Evolutionary conservation across 441 rosid genomes (phyloP), one percentile per base, ranked within the genome.

Genomic region (Gossypium schwendimanii): DNA sequence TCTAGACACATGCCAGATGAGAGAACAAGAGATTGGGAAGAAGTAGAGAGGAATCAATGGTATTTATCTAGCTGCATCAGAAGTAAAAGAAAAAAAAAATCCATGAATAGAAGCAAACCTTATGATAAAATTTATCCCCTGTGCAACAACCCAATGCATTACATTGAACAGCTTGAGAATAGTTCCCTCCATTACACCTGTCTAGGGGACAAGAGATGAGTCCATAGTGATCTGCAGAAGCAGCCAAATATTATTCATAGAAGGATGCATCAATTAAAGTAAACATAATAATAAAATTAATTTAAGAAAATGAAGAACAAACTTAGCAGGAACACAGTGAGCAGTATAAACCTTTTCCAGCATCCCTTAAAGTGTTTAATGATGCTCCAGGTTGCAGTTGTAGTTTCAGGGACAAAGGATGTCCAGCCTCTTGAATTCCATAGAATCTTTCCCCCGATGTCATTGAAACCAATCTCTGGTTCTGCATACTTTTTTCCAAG

Each of bases 31-130:
- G n/a, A n/a, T n/a, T n/a, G n/a, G n/a, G n/a, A n/a, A n/a, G n/a
- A n/a, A n/a, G n/a, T n/a, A n/a, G n/a, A n/a, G n/a, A n/a, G n/a
- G n/a, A n/a, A n/a, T n/a, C n/a, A n/a, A 28, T 50, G 15, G 17
- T n/a, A 67, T 67, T 28, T 67, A 15, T 28, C 47, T 11, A 9
- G 72, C 28, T 68, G 31, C 47, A 52, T 31, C 26, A 68, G 47
- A 52, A 52, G 49, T 31, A 4, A 53, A 69, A 60, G 8, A 53
- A 45, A 66, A 36, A 45, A 20, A 31, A 69, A 44, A 10, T 11
- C 72, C 28, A 76, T 20, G 60, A 63, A 73, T 33, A 74, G 54
- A 77, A 73, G 21, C 79, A 4, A 73, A 89, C 95, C 95, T 88
- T 80, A 61, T 77, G 69, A 71, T 55, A 70, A 77, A 80, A 54